Evolutionary conservation across 306 rosid species (phyloP).

Genomic region (Canavalia ensiformis): DNA sequence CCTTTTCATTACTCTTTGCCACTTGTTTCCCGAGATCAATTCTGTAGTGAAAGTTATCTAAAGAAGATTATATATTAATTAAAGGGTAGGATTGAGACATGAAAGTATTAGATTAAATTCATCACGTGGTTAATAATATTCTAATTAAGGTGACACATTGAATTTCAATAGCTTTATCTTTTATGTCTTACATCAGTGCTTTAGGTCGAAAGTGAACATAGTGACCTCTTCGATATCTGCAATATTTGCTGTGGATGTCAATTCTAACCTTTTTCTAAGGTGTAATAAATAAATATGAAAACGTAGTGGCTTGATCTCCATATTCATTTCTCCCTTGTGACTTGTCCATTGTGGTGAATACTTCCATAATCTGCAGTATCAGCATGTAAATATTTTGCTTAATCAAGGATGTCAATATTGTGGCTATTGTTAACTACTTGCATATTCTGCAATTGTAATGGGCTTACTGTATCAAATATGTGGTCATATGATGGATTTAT

Average conservation of each 20-base stretch:
- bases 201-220: slow-evolving; percentile 10
- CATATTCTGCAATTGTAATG: neutral
- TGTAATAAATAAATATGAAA: neutral
- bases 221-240: slow-evolving; percentile 4
- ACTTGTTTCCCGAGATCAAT: slow-evolving; percentile 23
- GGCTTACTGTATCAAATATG: neutral
- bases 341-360: neutral
- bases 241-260: slow-evolving; percentile 7
- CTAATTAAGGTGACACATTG: slow-evolving; percentile 29
- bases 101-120: neutral
- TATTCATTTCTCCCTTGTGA: neutral
- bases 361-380: neutral
- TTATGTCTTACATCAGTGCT: slow-evolving; percentile 8
- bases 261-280: neutral
- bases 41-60: neutral
- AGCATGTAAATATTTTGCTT: neutral
- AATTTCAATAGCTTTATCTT: slow-evolving; percentile 13
- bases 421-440: neutral
- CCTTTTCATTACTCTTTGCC: neutral
- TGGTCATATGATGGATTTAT: too few species aligned
- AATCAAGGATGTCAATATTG: neutral
- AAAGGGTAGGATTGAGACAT: neutral
- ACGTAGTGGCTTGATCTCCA: neutral
- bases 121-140: slow-evolving; percentile 42
- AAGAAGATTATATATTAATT: neutral